Percentiles rank a stretch among this genome's conserved stretches.
phyloP scores from a whole-genome alignment of 148 eudicot genomes.

The Vaccinium myrtillus region DNA sequence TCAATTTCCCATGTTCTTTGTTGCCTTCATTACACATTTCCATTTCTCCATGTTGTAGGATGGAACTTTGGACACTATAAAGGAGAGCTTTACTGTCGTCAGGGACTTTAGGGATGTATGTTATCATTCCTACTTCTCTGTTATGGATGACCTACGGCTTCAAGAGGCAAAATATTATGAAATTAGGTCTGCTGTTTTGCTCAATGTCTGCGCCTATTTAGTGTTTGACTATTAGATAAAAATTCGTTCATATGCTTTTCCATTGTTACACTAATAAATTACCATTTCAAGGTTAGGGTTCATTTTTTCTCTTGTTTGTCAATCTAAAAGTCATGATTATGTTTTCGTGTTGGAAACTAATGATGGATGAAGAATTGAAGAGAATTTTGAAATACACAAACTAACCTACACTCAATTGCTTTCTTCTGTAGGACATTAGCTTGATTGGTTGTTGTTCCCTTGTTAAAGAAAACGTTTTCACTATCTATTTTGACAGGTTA shows the following conservation, averaged over 20 bases:
- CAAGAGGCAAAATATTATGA: conserved; percentile 67
- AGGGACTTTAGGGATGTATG: conserved; percentile 78
- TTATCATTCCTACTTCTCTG: conserved; percentile 77
- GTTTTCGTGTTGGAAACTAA: not conserved
- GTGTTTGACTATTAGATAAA: not conserved
- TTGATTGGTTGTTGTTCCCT: not conserved
- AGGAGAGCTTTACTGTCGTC: conserved; percentile 54
- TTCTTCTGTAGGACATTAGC: not conserved
- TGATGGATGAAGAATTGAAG: not conserved
- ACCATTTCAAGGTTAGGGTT: too few relatives aligned
- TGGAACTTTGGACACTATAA: conserved; percentile 75
- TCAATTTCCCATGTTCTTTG: not conserved
- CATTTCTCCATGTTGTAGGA: conserved; percentile 48
- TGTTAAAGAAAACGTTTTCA: conserved; percentile 4
- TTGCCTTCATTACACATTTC: conserved; percentile 8
- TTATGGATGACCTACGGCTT: conserved; percentile 60
- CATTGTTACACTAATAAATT: not conserved
- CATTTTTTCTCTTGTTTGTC: not conserved
- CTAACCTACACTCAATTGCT: not conserved
- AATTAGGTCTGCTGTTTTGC: conserved; percentile 25
- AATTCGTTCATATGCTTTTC: not conserved
- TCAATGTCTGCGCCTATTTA: not conserved
- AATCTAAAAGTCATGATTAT: not conserved
- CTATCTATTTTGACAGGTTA: conserved; percentile 45
- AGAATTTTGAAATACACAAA: not conserved